phyloP scores from a whole-genome alignment of 768 basidiomycete species.

The Mycena belliarum region DNA sequence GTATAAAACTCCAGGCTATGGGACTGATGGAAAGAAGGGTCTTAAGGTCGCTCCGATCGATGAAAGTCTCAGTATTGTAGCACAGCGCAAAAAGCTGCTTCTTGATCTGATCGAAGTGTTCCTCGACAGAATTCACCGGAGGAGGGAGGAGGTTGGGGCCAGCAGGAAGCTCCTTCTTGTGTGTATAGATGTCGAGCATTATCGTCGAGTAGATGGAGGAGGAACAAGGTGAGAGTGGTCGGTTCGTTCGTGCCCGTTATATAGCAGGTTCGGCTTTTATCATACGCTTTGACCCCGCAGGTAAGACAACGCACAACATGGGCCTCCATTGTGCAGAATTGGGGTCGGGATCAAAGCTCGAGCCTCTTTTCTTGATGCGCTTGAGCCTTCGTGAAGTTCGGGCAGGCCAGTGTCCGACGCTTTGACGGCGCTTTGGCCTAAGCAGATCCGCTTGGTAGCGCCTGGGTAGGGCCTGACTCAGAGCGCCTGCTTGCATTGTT shows the following conservation, averaged over 20 bases:
- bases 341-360: background rate
- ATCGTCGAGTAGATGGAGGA: background rate
- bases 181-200: background rate
- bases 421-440: too few species aligned
- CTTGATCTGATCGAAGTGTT: background rate
- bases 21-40: background rate
- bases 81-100: constrained; percentile 5
- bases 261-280: background rate
- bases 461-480: too few species aligned
- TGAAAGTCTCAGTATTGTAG: background rate
- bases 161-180: constrained; percentile 8
- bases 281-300: constrained; percentile 6
- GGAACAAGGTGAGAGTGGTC: background rate
- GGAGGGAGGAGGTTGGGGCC: background rate
- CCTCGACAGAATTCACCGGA: background rate
- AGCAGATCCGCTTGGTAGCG: too few species aligned
- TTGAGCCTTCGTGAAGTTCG: too few species aligned
- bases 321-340: background rate
- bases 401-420: too few species aligned
- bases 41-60: background rate
- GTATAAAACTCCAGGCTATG: constrained; percentile 1
- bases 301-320: background rate
- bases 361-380: too few species aligned
- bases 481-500: too few species aligned
- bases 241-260: background rate